A percentile compares a stretch with the other conserved stretches of the same genome.
These are phyloP conservation scores for Tuber microsphaerosporum DNA, from an alignment of 495 filamentous ascomycete genomes.

Conservation along the genomic window DNA sequence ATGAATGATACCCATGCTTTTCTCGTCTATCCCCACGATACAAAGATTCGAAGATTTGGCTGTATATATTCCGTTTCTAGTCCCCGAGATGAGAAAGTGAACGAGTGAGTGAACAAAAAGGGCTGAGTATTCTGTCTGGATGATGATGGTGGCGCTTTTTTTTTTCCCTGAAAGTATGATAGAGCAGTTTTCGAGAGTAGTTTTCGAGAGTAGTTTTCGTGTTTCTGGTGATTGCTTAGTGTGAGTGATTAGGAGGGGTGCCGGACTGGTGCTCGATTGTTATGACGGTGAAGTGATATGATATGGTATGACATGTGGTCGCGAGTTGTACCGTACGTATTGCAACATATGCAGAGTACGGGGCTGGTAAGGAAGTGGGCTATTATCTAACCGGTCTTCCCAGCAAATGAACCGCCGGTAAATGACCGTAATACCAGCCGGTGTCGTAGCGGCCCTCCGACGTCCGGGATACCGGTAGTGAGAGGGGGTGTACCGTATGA, in stretches of 20 bases:
- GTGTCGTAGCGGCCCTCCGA: neutral
- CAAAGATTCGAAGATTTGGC: neutral
- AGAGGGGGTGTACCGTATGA: no score
- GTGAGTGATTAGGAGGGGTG: neutral
- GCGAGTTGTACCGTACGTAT: neutral
- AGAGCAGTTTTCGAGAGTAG: neutral
- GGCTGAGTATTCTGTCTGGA: neutral
- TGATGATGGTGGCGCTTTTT: neutral
- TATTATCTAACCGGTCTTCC: neutral
- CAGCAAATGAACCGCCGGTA: neutral
- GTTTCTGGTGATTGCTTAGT: neutral
- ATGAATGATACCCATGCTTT: constrained; percentile 1
- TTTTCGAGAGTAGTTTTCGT: neutral
- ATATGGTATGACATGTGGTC: neutral
- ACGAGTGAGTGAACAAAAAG: neutral
- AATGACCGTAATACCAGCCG: neutral
- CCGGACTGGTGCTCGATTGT: neutral
- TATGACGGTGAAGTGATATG: neutral
- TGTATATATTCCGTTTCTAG: neutral
- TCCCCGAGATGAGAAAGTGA: neutral
- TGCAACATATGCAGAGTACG: neutral
- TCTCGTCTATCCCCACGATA: neutral
- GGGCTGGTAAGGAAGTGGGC: neutral
- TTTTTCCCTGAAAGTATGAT: neutral
- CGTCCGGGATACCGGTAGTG: neutral